A percentile compares a stretch with the other conserved stretches of the same genome.
phyloP scores from a whole-genome alignment of 1,139 yeast species.

The Protomyces macrosporus region DNA sequence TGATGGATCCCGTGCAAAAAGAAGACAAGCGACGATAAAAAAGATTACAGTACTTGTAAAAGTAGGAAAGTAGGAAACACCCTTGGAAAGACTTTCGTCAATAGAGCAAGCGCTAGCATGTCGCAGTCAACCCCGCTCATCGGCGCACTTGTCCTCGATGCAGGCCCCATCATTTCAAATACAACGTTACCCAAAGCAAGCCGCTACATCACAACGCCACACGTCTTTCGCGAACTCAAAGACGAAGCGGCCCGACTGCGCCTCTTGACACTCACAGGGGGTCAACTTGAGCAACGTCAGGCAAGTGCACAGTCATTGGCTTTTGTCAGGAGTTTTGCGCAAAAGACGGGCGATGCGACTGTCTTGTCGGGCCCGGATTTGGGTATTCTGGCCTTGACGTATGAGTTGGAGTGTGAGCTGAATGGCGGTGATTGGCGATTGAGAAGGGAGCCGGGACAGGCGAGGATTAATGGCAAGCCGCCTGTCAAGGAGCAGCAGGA shows the following conservation, averaged over 20 bases:
- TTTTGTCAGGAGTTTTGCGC: conserved; percentile 69
- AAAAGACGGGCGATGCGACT: conserved; percentile 81
- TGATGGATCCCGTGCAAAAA: no score
- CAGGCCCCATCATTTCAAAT: conserved; percentile 84
- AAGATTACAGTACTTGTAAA: no score
- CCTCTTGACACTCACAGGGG: conserved; percentile 23
- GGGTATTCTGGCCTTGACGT: conserved; percentile 83
- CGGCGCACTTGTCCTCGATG: conserved; percentile 67
- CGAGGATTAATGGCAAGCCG: conserved; percentile 35
- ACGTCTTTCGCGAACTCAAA: conserved; percentile 76
- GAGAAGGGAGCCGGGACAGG: conserved; percentile 68
- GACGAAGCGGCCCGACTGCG: conserved; percentile 61
- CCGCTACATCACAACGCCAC: conserved; percentile 79
- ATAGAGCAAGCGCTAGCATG: neutral
- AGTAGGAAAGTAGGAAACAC: no score
- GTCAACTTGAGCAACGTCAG: conserved; percentile 49
- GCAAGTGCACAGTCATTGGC: conserved; percentile 62
- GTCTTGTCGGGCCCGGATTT: conserved; percentile 88
- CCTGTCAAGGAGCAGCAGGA: conserved; percentile 28
- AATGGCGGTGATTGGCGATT: conserved; percentile 65
- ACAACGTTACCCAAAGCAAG: conserved; percentile 48
- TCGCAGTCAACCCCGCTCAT: conserved; percentile 9
- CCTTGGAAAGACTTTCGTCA: no score
- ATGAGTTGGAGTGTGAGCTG: conserved; percentile 71
- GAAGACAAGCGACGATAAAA: no score